Evolutionary conservation across 148 eudicot species (phyloP).

Genomic region (Talinum fruticosum): DNA sequence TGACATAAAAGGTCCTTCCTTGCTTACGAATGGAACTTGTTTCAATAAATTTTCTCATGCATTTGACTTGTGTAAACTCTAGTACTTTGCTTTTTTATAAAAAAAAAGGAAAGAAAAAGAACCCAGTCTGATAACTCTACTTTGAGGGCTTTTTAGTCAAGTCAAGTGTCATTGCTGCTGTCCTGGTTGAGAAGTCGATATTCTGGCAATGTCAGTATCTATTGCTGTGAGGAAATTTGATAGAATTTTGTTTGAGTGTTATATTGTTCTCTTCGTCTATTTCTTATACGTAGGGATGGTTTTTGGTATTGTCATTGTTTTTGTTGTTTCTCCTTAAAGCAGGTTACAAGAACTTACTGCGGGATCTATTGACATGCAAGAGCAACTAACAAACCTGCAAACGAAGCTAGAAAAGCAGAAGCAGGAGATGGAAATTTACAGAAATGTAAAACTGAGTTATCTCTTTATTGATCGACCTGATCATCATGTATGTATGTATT

Average conservation of each 20-base stretch:
- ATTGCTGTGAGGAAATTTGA: neutral
- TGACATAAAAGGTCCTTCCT: neutral
- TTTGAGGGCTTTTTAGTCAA: neutral
- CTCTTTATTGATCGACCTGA: conserved; percentile 5
- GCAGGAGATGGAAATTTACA: conserved; percentile 53
- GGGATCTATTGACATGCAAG: conserved; percentile 48
- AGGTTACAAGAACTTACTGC: conserved; percentile 72
- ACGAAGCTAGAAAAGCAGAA: conserved; percentile 51
- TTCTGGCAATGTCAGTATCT: neutral
- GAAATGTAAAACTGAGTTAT: conserved; percentile 39
- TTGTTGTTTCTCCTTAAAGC: conserved; percentile 28
- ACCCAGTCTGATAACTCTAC: too few relatives aligned
- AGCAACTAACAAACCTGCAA: conserved; percentile 39
- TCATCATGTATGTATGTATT: neutral
- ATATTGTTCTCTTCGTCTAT: neutral
- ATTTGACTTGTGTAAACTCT: neutral
- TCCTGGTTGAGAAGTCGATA: neutral
- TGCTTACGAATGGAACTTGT: neutral
- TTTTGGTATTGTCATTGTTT: neutral
- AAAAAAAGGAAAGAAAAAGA: too few relatives aligned
- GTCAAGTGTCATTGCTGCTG: neutral
- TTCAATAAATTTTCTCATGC: neutral
- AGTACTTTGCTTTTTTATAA: neutral
- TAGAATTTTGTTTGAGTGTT: neutral
- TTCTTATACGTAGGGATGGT: neutral